Base-by-base conservation (phyloP, 495 filamentous ascomycete species). In the Parathielavia appendiculata region DNA sequence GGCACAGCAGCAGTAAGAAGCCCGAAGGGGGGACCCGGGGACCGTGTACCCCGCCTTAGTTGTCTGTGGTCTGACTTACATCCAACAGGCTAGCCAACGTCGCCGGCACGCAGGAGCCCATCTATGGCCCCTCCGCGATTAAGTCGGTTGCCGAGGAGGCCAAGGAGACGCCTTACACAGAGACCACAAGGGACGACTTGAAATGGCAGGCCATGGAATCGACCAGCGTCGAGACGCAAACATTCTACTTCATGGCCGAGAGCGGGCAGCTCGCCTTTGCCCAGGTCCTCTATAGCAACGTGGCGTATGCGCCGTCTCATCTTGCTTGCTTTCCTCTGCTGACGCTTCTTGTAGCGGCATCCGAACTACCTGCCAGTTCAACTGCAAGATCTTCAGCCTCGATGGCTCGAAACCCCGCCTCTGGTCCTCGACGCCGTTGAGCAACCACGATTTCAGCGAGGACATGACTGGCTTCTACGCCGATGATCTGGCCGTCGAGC, bases 201-300 rank as follows among this genome's bases (percentile, higher is more conserved):
- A 86, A 81, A 80, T 98, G 93, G 93, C 73, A 74, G 57, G 83
- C 80, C 5, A 79, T 89, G 77, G 87, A 90, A 54, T 86, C 85
- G 59, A 97, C 93, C 59, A 86, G 81, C 68, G 93, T 96, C 56
- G 93, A 98, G 76, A 97, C 91, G n/a, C 88, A 97, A 76, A 90
- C 82, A 58, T 98, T 97, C 76, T 97, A 98, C 75, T 73, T 95
- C 70, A 86, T 86, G 77, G 76, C 87, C 47, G 88, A 96, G 58
- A 79, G 73, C 56, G 95, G 93, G 17, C 78, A 84, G 59, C 68
- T 92, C 61, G 90, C 80, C 7, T 80, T 96, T 72, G 83, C 81
- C 51, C 95, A 97, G 79, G 80, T 97, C 71, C 96, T 97, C 69
- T 97, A 97, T 81, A 96, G 88, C 75, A 98, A 96, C 73, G 89